Evolutionary conservation across 2,329 filamentous ascomycete species (phyloP).

Genomic region (Bisporella sp.): DNA sequence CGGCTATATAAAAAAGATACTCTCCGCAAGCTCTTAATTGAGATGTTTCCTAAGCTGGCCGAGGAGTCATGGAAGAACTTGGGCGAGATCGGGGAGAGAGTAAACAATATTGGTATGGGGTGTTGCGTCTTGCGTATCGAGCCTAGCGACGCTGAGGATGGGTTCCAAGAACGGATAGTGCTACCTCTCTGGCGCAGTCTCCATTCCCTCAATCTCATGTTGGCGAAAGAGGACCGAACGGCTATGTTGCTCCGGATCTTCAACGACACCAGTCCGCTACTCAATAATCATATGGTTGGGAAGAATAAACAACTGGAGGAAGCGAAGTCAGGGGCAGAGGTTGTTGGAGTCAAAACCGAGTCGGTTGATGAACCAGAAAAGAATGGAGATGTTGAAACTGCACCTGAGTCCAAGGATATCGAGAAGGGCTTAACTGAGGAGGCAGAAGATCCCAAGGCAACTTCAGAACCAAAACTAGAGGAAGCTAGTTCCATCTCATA

Average conservation of each 20-base stretch:
- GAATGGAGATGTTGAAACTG: no score
- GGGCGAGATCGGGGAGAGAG: conserved; percentile 80
- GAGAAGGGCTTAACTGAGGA: no score
- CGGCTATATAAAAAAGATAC: conserved; percentile 71
- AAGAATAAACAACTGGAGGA: conserved; percentile 15
- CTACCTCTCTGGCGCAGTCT: conserved; percentile 92
- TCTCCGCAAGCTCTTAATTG: conserved; percentile 73
- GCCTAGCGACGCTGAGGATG: conserved; percentile 57
- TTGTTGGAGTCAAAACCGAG: conserved; percentile 18
- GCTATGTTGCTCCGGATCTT: conserved; percentile 89
- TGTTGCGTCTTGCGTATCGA: conserved; percentile 87
- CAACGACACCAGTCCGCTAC: conserved; percentile 78
- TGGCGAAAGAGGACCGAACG: conserved; percentile 91
- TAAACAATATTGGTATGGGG: conserved; percentile 75
- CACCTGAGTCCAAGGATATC: no score
- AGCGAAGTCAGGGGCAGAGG: conserved; percentile 14
- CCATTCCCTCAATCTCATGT: conserved; percentile 89
- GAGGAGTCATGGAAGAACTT: conserved; percentile 68
- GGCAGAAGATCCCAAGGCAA: no score
- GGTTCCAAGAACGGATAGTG: conserved; percentile 71
- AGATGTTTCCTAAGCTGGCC: conserved; percentile 92
- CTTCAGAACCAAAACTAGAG: no score
- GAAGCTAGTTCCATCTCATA: no score
- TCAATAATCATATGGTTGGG: conserved; percentile 44
- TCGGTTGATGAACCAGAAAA: neutral